These are phyloP conservation scores for Globisporangium radiosum DNA, from an alignment of 352 stramenopile genomes.

Conservation along the genomic window DNA sequence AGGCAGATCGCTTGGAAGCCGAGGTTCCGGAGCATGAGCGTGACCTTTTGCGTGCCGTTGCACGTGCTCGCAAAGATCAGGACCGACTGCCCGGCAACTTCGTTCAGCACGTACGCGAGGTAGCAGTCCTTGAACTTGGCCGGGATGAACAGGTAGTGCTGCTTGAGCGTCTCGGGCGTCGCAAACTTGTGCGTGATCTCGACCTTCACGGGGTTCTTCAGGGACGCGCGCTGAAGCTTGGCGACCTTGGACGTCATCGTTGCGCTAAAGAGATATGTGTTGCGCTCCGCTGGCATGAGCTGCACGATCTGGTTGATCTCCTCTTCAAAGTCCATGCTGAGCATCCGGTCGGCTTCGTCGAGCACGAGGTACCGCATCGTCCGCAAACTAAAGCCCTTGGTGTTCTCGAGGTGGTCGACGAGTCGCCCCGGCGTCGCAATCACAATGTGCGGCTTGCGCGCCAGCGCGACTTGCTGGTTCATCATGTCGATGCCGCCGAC, in stretches of 20 bases:
- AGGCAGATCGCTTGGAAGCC: constrained; percentile 97
- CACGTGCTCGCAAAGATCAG: constrained; percentile 99
- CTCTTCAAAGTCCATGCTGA: constrained; percentile 97
- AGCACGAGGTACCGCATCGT: constrained; percentile 90
- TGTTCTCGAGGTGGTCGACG: constrained; percentile 95
- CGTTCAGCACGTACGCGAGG: constrained; percentile 97
- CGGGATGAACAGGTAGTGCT: constrained; percentile 99
- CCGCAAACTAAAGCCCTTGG: constrained; percentile 92
- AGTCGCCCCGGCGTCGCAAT: constrained; percentile 91
- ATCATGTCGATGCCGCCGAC: constrained; percentile 97
- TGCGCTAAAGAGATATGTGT: constrained; percentile 98
- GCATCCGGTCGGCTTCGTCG: constrained; percentile 94
- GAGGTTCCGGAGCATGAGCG: constrained; percentile 96
- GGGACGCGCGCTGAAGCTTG: constrained; percentile 96
- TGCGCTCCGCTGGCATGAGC: constrained; percentile 89
- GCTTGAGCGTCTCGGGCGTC: constrained; percentile 96
- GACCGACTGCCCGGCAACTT: constrained; percentile 95
- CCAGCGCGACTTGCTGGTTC: constrained; percentile 95
- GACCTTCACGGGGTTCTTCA: constrained; percentile 95
- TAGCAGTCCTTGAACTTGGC: constrained; percentile 99
- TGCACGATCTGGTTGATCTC: constrained; percentile 99
- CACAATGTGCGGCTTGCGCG: constrained; percentile 95
- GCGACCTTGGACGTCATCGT: constrained; percentile 99
- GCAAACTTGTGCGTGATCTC: constrained; percentile 98
- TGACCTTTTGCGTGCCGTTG: constrained; percentile 94